Evolutionary conservation across 2,329 filamentous ascomycete genomes (phyloP), one percentile per base, ranked within the genome.

Genomic region (Calycina herbarum): DNA sequence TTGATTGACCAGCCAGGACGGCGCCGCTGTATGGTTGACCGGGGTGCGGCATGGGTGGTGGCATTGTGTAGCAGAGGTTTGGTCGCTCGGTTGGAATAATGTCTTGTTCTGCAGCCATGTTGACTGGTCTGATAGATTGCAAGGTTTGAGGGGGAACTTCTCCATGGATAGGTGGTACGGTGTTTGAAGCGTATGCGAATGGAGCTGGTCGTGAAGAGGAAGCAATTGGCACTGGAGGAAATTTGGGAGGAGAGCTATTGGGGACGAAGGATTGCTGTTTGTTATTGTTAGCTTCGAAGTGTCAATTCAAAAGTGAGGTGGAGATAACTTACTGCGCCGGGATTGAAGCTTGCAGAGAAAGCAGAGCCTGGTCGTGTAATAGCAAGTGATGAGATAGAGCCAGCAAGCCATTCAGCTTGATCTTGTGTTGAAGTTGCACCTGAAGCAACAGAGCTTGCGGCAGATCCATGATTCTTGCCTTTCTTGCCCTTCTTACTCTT

Each of bases 231-330:
- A 31, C 13, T 3, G 56, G 13, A 33, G 17, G 20, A 33, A 13
- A 15, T 24, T 57, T 57, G 29, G 27, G 29, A 17, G 56, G 27
- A 8, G 27, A 33, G 27, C 29, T 20, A 5, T 24, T 57, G 10
- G 56, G 56, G 13, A 57, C 56, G 29, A 57, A 57, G 13, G 56
- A 8, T 57, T 57, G 29, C 56, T 57, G n/a, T 33, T 35, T 54
- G 20, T 2, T 17, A 35, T 8, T 7, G 56, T 57, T 57, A 57
- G 56, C 13, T 57, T 29, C 11, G 27, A 31, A 17, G n/a, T 35
- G 56, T 1, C 11, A 8, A 57, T n/a, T 24, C n/a, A 35, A 57
- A 57, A 29, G 56, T 57, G 56, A 57, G 15, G 29, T 57, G 3
- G 29, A 35, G 48, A 57, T 31, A 35, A 57, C 56, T 57, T 57